Conservation (phyloP, 805 yeast species). For the Sugiyamaella boreocaroliniensis region DNA sequence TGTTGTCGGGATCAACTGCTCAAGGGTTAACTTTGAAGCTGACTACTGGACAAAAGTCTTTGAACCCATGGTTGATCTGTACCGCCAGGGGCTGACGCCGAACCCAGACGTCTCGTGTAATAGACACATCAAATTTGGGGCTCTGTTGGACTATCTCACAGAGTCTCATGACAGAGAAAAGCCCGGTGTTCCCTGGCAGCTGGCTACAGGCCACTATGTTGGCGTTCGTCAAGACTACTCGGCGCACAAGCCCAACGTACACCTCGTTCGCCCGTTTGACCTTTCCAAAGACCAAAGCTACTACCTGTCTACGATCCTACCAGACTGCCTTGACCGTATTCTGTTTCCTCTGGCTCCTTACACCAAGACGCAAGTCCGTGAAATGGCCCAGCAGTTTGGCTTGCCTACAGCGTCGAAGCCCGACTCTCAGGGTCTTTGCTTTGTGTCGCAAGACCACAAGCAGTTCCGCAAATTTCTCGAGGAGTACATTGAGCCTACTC, state of each 20-base stretch:
- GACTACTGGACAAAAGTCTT: slow-evolving; percentile 94
- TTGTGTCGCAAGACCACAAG: slow-evolving; percentile 61
- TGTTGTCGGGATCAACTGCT: slow-evolving; percentile 59
- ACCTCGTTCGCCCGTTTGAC: slow-evolving; percentile 53
- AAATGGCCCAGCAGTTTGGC: slow-evolving; percentile 48
- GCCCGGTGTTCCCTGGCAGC: slow-evolving; percentile 52
- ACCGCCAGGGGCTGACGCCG: slow-evolving; percentile 73
- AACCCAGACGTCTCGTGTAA: slow-evolving; percentile 94
- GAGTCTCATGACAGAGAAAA: slow-evolving; percentile 24
- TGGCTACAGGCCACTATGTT: slow-evolving; percentile 65
- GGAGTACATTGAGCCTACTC: slow-evolving; percentile 64
- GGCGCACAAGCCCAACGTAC: slow-evolving; percentile 29
- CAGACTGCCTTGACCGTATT: slow-evolving; percentile 41
- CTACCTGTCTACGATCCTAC: slow-evolving; percentile 64
- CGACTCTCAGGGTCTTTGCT: slow-evolving; percentile 93
- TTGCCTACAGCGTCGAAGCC: slow-evolving; percentile 70
- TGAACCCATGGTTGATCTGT: slow-evolving; percentile 79
- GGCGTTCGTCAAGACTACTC: slow-evolving; percentile 22
- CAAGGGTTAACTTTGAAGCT: slow-evolving; percentile 72
- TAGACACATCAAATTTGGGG: slow-evolving; percentile 79
- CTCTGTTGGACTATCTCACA: slow-evolving; percentile 45
- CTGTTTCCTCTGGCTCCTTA: slow-evolving; percentile 78
- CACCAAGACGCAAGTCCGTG: slow-evolving; percentile 67
- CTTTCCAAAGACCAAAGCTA: slow-evolving; percentile 81
- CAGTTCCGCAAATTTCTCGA: slow-evolving; percentile 64